Conservation (phyloP, 768 basidiomycete species). For the Nidularia sp. region DNA sequence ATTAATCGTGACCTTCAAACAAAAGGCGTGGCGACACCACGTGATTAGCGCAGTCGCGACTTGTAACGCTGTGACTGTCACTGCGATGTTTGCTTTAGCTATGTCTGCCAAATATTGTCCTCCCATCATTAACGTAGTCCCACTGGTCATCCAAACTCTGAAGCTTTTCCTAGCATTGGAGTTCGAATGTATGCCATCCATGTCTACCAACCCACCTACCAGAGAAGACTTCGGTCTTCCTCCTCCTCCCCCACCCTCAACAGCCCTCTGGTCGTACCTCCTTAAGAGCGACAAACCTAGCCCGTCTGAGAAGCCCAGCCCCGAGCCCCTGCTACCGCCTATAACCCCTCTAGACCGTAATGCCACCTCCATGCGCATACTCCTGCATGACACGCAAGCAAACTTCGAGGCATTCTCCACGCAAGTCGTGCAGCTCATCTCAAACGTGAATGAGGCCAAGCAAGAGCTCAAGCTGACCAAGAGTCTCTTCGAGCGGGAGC, state of each 20-base stretch:
- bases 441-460: constrained; percentile 46
- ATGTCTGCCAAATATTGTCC: no score
- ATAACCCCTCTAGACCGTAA: constrained; percentile 57
- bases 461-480: constrained; percentile 50
- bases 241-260: constrained; percentile 24
- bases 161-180: no score
- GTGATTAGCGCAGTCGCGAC: no score
- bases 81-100: no score
- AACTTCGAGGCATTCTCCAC: constrained; percentile 65
- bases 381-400: constrained; percentile 71
- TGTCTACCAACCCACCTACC: no score
- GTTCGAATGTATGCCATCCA: no score
- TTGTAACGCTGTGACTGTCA: no score
- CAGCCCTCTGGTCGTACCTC: constrained; percentile 55
- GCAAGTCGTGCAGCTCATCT: constrained; percentile 48
- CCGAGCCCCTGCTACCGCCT: constrained; percentile 27
- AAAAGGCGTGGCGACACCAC: no score
- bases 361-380: constrained; percentile 65
- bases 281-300: constrained; percentile 37
- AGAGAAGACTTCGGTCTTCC: background rate
- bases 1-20: no score
- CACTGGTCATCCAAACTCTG: no score
- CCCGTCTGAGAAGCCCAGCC: constrained; percentile 14
- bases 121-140: no score
- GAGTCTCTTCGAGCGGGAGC: constrained; percentile 55